Conservation (phyloP, 176 grass and related monocot species). For the Calamus simplicifolius region DNA sequence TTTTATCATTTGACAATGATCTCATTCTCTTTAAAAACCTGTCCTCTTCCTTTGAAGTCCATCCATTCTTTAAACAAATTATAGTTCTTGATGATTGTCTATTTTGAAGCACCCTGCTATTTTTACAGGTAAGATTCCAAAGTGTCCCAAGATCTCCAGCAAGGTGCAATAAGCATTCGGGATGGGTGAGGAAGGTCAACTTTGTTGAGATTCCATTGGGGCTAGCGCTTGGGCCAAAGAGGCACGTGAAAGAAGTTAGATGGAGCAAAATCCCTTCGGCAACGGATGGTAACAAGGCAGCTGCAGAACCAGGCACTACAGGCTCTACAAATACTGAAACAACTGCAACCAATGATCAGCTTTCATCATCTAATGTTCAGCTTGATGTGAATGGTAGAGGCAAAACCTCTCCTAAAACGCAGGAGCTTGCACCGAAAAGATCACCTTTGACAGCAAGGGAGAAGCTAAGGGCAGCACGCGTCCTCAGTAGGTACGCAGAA, state of each 20-base stretch:
- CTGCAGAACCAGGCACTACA: slow-evolving; percentile 5
- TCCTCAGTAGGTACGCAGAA: slow-evolving; percentile 78
- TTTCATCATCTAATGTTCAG: slow-evolving; percentile 2
- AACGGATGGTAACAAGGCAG: slow-evolving; percentile 8
- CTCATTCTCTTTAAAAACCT: too few species aligned
- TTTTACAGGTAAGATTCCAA: slow-evolving; percentile 5
- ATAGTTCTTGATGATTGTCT: too few species aligned
- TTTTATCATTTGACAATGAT: too few species aligned
- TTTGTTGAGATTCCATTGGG: neutral
- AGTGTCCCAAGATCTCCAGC: neutral
- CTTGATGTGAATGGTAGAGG: slow-evolving; percentile 1
- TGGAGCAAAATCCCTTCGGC: slow-evolving; percentile 6
- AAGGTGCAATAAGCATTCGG: neutral
- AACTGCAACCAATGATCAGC: neutral
- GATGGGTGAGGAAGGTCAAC: neutral
- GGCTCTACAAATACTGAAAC: neutral
- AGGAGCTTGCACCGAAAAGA: slow-evolving; percentile 19
- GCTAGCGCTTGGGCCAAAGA: neutral
- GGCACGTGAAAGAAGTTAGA: neutral
- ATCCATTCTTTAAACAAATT: too few species aligned
- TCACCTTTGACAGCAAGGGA: slow-evolving; percentile 66
- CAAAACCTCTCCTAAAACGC: neutral
- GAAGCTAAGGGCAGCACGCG: slow-evolving; percentile 67
- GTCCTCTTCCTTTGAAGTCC: too few species aligned
- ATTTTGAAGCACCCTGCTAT: neutral